phyloP scores from a whole-genome alignment of 495 filamentous ascomycete species.

The Aspergillus diversus region DNA sequence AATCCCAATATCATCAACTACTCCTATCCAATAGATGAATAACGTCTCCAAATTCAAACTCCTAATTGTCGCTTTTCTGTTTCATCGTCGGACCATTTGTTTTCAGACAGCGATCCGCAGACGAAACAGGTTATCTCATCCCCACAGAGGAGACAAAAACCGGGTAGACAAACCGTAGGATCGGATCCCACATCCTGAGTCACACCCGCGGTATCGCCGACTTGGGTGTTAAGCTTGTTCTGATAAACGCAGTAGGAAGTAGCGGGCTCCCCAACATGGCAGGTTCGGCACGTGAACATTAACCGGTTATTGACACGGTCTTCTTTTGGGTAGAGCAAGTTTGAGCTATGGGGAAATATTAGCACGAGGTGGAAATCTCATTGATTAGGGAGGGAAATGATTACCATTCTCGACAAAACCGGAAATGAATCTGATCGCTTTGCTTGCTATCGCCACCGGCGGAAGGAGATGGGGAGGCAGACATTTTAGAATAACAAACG shows the following conservation, averaged over 20 bases:
- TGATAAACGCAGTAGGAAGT: slow-evolving; percentile 86
- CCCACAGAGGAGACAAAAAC: slow-evolving; percentile 58
- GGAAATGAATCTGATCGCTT: slow-evolving; percentile 85
- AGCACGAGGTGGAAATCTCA: slow-evolving; percentile 17
- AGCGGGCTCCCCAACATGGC: slow-evolving; percentile 85
- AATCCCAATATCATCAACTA: slow-evolving; percentile 17
- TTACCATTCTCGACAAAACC: slow-evolving; percentile 95
- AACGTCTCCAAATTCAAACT: slow-evolving; percentile 10
- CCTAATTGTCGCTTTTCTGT: slow-evolving; percentile 19
- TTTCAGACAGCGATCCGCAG: slow-evolving; percentile 40
- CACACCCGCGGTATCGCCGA: slow-evolving; percentile 94
- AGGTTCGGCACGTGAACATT: slow-evolving; percentile 86
- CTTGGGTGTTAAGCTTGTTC: slow-evolving; percentile 84
- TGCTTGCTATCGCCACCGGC: slow-evolving; percentile 56
- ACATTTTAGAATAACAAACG: slow-evolving; percentile 43
- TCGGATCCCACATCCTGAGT: slow-evolving; percentile 95
- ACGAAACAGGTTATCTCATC: slow-evolving; percentile 51
- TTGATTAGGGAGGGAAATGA: slow-evolving; percentile 20
- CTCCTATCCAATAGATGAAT: slow-evolving; percentile 12
- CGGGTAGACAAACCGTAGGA: slow-evolving; percentile 85
- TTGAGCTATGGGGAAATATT: slow-evolving; percentile 61
- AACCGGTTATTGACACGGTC: slow-evolving; percentile 67
- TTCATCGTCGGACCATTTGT: slow-evolving; percentile 22
- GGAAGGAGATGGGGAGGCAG: slow-evolving; percentile 66
- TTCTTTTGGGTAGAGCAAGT: slow-evolving; percentile 97